Conservation (phyloP, 2,329 filamentous ascomycete genomes). For the Trichoderma sp. region DNA sequence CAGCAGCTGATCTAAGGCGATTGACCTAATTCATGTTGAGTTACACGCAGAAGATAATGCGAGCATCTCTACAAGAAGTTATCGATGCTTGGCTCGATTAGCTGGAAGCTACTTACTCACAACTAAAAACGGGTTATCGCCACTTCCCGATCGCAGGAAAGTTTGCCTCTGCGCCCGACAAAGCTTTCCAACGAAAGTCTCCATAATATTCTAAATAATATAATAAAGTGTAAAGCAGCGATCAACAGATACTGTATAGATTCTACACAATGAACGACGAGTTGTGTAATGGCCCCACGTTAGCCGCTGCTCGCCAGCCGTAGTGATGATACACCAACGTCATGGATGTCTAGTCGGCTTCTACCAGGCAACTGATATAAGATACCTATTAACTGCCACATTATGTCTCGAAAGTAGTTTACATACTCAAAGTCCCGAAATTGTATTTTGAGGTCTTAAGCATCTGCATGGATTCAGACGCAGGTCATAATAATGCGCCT, state of each 20-base stretch:
- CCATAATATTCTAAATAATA: neutral
- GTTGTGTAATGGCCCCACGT: neutral
- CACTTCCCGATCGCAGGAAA: neutral
- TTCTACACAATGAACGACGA: neutral
- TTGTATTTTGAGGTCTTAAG: neutral
- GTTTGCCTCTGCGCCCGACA: neutral
- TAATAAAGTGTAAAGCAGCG: neutral
- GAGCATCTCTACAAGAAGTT: neutral
- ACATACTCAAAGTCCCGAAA: neutral
- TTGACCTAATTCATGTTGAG: neutral
- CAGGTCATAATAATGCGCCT: neutral
- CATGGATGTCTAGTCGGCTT: neutral
- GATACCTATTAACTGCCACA: conserved; percentile 42
- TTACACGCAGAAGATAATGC: neutral
- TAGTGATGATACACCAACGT: conserved; percentile 17
- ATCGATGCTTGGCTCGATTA: neutral
- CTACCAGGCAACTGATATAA: neutral
- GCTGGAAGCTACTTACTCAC: neutral
- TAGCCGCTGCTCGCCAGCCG: neutral
- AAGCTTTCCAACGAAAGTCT: neutral
- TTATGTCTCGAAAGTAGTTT: too few relatives aligned
- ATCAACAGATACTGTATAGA: neutral
- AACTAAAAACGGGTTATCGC: neutral
- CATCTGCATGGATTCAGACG: neutral
- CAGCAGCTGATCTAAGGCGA: neutral